A percentile compares a stretch with the other conserved stretches of the same genome.
Conservation (phyloP, 495 filamentous ascomycete species). For the Penicillium coprophilum region DNA sequence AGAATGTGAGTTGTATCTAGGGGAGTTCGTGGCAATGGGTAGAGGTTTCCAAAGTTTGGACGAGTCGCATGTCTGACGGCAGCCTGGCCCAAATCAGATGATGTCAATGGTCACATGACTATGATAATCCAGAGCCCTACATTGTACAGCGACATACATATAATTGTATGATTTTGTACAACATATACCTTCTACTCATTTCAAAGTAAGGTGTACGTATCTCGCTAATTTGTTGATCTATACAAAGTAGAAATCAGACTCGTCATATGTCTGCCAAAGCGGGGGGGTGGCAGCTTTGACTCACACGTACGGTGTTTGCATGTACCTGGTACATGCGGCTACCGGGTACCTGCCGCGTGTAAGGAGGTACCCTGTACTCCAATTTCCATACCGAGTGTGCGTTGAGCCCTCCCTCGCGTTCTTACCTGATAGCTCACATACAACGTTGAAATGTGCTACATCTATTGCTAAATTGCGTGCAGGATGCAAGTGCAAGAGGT, state of each 20-base stretch:
- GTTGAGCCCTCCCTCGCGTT: conserved; percentile 7
- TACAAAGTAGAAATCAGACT: not conserved
- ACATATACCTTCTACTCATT: not conserved
- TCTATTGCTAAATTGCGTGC: not conserved
- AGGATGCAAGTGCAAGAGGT: not conserved
- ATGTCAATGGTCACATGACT: conserved; percentile 11
- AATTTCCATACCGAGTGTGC: not conserved
- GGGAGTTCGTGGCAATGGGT: not conserved
- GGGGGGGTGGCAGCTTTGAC: not conserved
- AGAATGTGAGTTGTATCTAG: conserved; percentile 2
- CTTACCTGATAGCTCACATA: conserved; percentile 4
- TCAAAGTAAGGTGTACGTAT: not conserved
- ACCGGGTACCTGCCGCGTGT: not conserved
- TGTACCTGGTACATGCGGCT: conserved; percentile 4
- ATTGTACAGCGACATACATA: not conserved
- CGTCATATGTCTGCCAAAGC: conserved; percentile 2
- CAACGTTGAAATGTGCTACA: not conserved
- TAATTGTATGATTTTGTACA: not conserved
- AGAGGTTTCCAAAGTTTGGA: not conserved
- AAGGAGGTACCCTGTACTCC: not conserved
- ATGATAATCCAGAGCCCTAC: not conserved
- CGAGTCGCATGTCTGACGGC: conserved; percentile 6
- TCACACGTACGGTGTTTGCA: not conserved
- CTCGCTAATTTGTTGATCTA: not conserved
- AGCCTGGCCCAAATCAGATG: conserved; percentile 11